These are phyloP conservation scores for Sophora flavescens DNA, from an alignment of 306 rosid species.

Conservation along the genomic window DNA sequence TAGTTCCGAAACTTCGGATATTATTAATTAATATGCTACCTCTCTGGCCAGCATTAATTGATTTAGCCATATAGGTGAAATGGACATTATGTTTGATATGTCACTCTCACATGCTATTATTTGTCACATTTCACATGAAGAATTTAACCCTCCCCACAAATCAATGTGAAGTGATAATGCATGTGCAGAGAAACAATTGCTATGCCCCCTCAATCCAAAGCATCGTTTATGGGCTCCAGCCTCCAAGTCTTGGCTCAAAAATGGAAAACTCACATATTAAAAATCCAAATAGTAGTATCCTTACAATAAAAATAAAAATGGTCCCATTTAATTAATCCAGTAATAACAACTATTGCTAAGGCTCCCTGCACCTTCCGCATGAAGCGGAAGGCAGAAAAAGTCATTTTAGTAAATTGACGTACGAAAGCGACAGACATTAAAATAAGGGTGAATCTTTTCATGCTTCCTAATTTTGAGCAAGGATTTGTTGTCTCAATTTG, in stretches of 20 bases:
- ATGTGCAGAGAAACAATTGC: background rate
- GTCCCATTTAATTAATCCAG: background rate
- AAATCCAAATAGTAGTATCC: background rate
- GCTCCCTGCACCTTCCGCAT: background rate
- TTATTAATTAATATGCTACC: background rate
- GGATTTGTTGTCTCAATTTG: too few species aligned
- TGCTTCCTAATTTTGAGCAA: too few species aligned
- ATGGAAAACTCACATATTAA: background rate
- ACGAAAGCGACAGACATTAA: conserved; percentile 22
- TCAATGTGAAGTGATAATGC: background rate
- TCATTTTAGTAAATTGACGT: conserved; percentile 34
- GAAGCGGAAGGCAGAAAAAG: conserved; percentile 29
- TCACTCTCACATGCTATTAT: conserved; percentile 7
- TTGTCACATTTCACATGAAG: background rate
- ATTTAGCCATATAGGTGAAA: too few species aligned
- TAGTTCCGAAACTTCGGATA: background rate
- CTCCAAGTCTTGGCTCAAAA: background rate
- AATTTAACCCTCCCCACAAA: conserved; percentile 1
- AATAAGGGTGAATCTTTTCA: background rate
- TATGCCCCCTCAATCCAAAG: background rate
- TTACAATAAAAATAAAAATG: background rate
- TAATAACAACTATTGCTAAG: background rate
- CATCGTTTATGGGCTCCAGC: background rate
- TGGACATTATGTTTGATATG: background rate
- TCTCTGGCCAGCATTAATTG: background rate